Evolutionary conservation across 2,329 filamentous ascomycete genomes (phyloP).

Genomic region (Pseudogymnoascus sp.): DNA sequence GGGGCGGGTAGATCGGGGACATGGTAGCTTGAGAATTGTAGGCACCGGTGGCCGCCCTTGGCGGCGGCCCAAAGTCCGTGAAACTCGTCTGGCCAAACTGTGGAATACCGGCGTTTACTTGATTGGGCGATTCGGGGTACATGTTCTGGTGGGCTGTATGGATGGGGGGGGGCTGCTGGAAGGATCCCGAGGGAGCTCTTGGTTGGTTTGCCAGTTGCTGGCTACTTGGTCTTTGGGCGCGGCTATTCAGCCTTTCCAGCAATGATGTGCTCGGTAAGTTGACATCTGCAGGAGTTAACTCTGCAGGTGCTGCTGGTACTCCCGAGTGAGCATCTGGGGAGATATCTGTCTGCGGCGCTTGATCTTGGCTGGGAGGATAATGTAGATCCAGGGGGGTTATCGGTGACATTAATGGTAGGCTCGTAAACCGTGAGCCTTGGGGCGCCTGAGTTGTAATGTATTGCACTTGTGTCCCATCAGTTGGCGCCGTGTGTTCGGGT

Average conservation of each 20-base stretch:
- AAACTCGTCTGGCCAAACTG: not conserved
- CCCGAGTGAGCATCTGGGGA: conserved; percentile 13
- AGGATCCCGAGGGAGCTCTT: not conserved
- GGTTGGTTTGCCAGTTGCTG: not conserved
- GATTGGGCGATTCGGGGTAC: not conserved
- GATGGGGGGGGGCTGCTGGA: not conserved
- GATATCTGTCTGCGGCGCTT: not conserved
- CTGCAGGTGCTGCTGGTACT: conserved; percentile 7
- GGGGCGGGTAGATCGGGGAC: conserved; percentile 15
- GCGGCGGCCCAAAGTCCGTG: not conserved
- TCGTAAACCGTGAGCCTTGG: not conserved
- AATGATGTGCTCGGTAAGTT: not conserved
- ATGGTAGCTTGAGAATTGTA: not conserved
- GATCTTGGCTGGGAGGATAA: conserved; percentile 4
- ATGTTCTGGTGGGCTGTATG: not conserved
- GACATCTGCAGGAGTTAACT: not conserved
- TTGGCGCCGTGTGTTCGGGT: not conserved
- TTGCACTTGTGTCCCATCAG: not conserved
- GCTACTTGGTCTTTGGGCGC: not conserved
- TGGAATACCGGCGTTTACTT: not conserved
- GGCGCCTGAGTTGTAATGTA: not conserved
- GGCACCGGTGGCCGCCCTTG: not conserved
- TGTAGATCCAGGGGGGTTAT: conserved; percentile 7
- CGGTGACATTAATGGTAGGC: not conserved
- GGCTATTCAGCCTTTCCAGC: not conserved